Evolutionary conservation across 2,329 filamentous ascomycete species (phyloP).

Genomic region (Diaporthe batatas): DNA sequence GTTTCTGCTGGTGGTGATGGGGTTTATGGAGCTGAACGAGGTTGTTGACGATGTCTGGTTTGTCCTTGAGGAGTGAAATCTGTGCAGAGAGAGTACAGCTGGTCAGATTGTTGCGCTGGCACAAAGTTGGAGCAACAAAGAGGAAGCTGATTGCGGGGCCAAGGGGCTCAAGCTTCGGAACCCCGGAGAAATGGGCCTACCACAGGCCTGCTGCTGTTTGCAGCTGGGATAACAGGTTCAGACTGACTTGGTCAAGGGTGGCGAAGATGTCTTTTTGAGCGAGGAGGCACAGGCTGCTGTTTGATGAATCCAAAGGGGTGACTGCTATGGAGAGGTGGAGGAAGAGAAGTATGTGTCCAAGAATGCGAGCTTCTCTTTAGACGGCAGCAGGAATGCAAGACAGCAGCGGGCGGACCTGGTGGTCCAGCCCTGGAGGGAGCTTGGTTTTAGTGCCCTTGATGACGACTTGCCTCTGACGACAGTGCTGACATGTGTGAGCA

Average conservation of each 20-base stretch:
- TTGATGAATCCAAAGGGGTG: neutral
- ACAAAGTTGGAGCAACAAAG: slow-evolving; percentile 33
- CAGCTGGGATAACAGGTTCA: slow-evolving; percentile 4
- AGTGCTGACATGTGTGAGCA: slow-evolving; percentile 32
- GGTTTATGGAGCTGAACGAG: slow-evolving; percentile 40
- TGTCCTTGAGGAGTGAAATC: slow-evolving; percentile 24
- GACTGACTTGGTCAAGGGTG: slow-evolving; percentile 6
- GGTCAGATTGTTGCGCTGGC: slow-evolving; percentile 36
- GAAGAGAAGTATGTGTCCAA: slow-evolving; percentile 19
- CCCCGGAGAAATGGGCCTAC: slow-evolving; percentile 27
- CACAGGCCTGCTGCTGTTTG: slow-evolving; percentile 16
- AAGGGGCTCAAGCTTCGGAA: slow-evolving; percentile 36
- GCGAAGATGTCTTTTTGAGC: neutral
- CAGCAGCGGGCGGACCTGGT: slow-evolving; percentile 15
- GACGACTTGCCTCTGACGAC: slow-evolving; percentile 30
- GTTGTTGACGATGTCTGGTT: slow-evolving; percentile 40
- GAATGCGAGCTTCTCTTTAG: slow-evolving; percentile 8
- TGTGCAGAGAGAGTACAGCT: slow-evolving; percentile 37
- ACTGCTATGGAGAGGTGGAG: slow-evolving; percentile 4
- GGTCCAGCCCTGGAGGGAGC: slow-evolving; percentile 24
- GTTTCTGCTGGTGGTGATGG: slow-evolving; percentile 50
- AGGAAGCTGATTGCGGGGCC: slow-evolving; percentile 39
- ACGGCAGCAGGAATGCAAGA: slow-evolving; percentile 10
- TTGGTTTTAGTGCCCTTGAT: slow-evolving; percentile 30
- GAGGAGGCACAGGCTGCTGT: neutral